phyloP scores from a whole-genome alignment of 1,284 basidiomycete species.

The Cutaneotrichosporon sp. region DNA sequence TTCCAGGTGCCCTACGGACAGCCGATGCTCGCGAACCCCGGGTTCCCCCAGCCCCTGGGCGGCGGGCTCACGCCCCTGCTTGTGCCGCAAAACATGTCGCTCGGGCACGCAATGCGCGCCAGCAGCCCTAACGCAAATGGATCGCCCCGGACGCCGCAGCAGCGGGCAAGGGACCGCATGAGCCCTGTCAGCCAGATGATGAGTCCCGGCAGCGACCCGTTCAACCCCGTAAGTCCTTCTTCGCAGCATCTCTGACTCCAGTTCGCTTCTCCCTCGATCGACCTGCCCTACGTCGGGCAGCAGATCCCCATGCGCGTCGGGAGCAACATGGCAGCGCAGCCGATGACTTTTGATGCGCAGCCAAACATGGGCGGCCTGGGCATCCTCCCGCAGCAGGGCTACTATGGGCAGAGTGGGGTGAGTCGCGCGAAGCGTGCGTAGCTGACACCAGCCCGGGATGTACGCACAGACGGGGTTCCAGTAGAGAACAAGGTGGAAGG shows the following conservation, averaged over 20 bases:
- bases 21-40: slow-evolving; percentile 24
- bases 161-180: slow-evolving; percentile 31
- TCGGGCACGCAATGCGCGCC: slow-evolving; percentile 32
- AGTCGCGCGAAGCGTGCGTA: neutral
- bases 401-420: slow-evolving; percentile 13
- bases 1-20: slow-evolving; percentile 14
- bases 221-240: slow-evolving; percentile 43
- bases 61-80: slow-evolving; percentile 32
- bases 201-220: slow-evolving; percentile 48
- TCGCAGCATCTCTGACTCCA: slow-evolving; percentile 11
- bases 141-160: slow-evolving; percentile 36
- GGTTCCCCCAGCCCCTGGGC: slow-evolving; percentile 25
- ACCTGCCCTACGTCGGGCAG: slow-evolving; percentile 33
- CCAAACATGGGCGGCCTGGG: slow-evolving; percentile 46
- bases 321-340: slow-evolving; percentile 15
- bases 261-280: slow-evolving; percentile 42
- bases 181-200: slow-evolving; percentile 43
- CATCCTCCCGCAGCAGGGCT: slow-evolving; percentile 27
- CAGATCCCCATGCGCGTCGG: slow-evolving; percentile 25
- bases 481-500: neutral
- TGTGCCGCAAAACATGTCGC: slow-evolving; percentile 40
- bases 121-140: slow-evolving; percentile 20
- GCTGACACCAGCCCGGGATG: slow-evolving; percentile 17
- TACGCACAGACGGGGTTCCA: slow-evolving; percentile 19
- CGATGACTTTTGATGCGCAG: slow-evolving; percentile 40